A percentile compares a stretch with the other conserved stretches of the same genome.
phyloP scores from a whole-genome alignment of 2,329 filamentous ascomycete genomes.

The Nothophoma quercina region DNA sequence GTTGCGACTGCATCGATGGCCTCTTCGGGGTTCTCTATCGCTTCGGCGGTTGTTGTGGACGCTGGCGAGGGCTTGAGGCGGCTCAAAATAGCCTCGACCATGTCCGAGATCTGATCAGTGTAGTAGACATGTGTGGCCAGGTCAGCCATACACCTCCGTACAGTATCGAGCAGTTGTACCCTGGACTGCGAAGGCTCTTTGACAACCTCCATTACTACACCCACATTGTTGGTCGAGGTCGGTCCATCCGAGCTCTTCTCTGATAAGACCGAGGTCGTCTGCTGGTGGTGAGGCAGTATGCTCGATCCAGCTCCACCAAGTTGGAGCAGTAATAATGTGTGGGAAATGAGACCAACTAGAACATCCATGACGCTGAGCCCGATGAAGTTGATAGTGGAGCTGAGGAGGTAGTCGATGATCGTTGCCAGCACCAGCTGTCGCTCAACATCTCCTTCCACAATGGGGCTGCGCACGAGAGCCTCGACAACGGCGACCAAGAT shows the following conservation, averaged over 20 bases:
- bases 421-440: constrained; percentile 78
- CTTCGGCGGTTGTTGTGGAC: constrained; percentile 56
- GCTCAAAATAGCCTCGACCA: constrained; percentile 81
- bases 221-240: constrained; percentile 28
- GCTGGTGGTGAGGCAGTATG: constrained; percentile 50
- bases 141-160: constrained; percentile 87
- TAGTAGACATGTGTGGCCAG: constrained; percentile 96
- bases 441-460: constrained; percentile 74
- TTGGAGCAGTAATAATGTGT: constrained; percentile 80
- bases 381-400: constrained; percentile 91
- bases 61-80: constrained; percentile 73
- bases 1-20: constrained; percentile 59
- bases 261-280: constrained; percentile 36
- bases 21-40: constrained; percentile 59
- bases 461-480: constrained; percentile 70
- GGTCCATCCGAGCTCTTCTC: constrained; percentile 31
- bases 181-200: constrained; percentile 61
- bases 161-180: constrained; percentile 70
- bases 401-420: constrained; percentile 81
- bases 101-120: constrained; percentile 92
- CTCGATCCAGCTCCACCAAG: constrained; percentile 58
- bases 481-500: constrained; percentile 87
- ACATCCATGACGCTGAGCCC: constrained; percentile 97
- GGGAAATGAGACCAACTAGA: constrained; percentile 81
- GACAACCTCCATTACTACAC: constrained; percentile 51